phyloP scores from a whole-genome alignment of 2,329 filamentous ascomycete genomes.

The Trichoderma cornu-damae region DNA sequence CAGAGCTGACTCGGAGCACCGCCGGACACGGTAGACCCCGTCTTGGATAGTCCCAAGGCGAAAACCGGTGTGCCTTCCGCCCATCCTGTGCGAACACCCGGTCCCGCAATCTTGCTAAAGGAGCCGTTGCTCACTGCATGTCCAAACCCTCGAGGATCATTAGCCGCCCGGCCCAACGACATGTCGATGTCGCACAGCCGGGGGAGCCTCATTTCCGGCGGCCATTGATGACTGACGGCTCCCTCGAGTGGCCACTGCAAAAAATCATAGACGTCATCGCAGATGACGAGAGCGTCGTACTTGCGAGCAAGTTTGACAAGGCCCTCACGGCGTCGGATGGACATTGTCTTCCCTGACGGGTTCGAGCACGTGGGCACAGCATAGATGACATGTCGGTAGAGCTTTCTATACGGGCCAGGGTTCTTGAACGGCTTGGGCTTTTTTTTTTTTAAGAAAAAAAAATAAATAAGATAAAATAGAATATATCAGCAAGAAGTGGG shows the following conservation, averaged over 20 bases:
- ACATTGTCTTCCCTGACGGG: slow-evolving; percentile 80
- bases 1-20: slow-evolving; percentile 54
- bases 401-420: slow-evolving; percentile 58
- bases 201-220: slow-evolving; percentile 54
- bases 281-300: slow-evolving; percentile 75
- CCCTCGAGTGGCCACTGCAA: slow-evolving; percentile 64
- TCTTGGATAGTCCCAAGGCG: slow-evolving; percentile 47
- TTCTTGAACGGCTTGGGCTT: slow-evolving; percentile 47
- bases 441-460: too few species aligned
- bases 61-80: slow-evolving; percentile 62
- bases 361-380: slow-evolving; percentile 85
- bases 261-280: slow-evolving; percentile 93
- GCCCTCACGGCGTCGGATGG: slow-evolving; percentile 56
- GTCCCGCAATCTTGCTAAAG: slow-evolving; percentile 82
- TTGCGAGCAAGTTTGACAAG: slow-evolving; percentile 73
- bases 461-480: too few species aligned
- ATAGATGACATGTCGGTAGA: slow-evolving; percentile 85
- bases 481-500: too few species aligned
- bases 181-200: slow-evolving; percentile 75
- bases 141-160: slow-evolving; percentile 56
- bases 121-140: slow-evolving; percentile 81
- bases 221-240: slow-evolving; percentile 28
- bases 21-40: slow-evolving; percentile 51
- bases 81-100: slow-evolving; percentile 85
- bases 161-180: slow-evolving; percentile 50